Percentiles rank a stretch among this genome's conserved stretches.
Evolutionary conservation across 2,329 filamentous ascomycete species (phyloP).

Genomic region (Mycosphaerella sp.): DNA sequence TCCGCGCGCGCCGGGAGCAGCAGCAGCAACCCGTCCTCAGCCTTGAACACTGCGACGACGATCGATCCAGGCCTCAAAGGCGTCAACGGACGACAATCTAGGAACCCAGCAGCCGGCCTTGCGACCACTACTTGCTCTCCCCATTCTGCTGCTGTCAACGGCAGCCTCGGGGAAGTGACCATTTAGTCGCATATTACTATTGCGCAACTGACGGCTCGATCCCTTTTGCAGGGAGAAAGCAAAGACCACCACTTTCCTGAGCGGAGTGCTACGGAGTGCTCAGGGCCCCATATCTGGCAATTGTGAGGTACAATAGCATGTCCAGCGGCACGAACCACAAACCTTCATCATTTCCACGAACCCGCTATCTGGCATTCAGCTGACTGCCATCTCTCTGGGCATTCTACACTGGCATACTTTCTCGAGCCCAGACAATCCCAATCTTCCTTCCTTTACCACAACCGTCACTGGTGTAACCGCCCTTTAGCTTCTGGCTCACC

Average conservation of each 20-base stretch:
- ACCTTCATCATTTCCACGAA: conserved; percentile 15
- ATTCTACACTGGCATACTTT: conserved; percentile 4
- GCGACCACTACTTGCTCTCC: conserved; percentile 11
- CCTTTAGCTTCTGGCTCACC: not conserved
- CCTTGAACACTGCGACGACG: conserved; percentile 16
- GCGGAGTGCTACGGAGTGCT: not conserved
- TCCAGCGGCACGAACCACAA: conserved; percentile 18
- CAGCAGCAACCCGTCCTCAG: conserved; percentile 10
- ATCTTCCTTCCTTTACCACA: conserved; percentile 1
- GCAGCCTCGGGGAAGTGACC: conserved; percentile 13
- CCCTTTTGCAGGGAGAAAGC: conserved; percentile 10
- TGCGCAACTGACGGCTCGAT: conserved; percentile 13
- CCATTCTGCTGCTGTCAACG: conserved; percentile 9
- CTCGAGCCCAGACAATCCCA: not conserved
- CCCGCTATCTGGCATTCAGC: conserved; percentile 2
- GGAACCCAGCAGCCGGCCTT: conserved; percentile 18
- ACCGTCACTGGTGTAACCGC: not conserved
- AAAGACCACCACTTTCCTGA: conserved; percentile 16
- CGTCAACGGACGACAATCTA: conserved; percentile 19
- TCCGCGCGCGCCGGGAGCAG: conserved; percentile 17
- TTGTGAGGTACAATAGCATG: conserved; percentile 24
- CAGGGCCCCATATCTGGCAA: conserved; percentile 6
- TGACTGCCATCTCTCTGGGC: conserved; percentile 10
- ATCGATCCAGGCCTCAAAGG: conserved; percentile 12
- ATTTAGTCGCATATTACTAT: conserved; percentile 17